Evolutionary conservation across 768 basidiomycete species (phyloP).

Genomic region (Russula compacta): DNA sequence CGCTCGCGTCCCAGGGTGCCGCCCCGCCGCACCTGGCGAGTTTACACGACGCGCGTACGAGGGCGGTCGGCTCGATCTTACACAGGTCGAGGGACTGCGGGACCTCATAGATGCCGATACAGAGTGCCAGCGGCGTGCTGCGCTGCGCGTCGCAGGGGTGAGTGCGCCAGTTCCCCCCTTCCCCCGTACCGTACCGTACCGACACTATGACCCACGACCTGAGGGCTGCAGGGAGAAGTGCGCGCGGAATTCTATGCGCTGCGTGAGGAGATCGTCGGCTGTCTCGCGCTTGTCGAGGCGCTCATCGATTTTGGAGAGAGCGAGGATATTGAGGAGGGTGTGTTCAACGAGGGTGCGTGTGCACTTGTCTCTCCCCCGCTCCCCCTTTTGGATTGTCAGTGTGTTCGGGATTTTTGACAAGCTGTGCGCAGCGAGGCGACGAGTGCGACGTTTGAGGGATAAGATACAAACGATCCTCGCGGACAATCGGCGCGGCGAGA

Average conservation of each 20-base stretch:
- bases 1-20: constrained; percentile 48
- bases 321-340: constrained; percentile 79
- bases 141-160: constrained; percentile 60
- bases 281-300: constrained; percentile 75
- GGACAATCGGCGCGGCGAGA: constrained; percentile 73
- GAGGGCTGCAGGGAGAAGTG: constrained; percentile 45
- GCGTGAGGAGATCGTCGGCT: constrained; percentile 56
- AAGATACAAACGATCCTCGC: constrained; percentile 49
- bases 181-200: neutral
- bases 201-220: neutral
- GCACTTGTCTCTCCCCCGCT: neutral
- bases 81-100: constrained; percentile 80
- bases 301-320: constrained; percentile 91
- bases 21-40: constrained; percentile 80
- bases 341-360: constrained; percentile 58
- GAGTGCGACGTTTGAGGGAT: constrained; percentile 40
- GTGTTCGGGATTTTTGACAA: neutral
- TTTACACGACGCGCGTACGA: constrained; percentile 81
- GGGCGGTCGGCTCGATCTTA: constrained; percentile 74
- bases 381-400: neutral
- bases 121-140: constrained; percentile 67
- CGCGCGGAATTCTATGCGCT: constrained; percentile 53
- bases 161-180: constrained; percentile 23
- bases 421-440: constrained; percentile 38
- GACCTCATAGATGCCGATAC: constrained; percentile 89